Evolutionary conservation across 1,284 basidiomycete genomes (phyloP).

Genomic region (Abortiporus biennis): DNA sequence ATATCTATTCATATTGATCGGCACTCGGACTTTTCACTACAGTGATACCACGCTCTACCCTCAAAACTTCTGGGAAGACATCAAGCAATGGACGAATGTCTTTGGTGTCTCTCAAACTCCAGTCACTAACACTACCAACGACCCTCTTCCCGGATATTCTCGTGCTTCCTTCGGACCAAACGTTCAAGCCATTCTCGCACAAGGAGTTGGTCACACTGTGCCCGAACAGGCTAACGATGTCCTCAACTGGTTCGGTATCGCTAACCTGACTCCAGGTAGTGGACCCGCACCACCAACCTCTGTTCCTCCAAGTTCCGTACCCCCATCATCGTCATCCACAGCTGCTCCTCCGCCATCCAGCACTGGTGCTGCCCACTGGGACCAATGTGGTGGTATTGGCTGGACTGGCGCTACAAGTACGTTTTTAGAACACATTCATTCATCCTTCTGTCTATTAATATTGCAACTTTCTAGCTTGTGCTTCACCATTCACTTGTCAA

Average conservation of each 20-base stretch:
- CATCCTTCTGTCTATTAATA: background rate
- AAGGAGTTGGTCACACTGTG: constrained; percentile 37
- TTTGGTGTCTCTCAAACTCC: constrained; percentile 37
- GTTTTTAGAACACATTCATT: background rate
- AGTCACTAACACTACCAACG: constrained; percentile 29
- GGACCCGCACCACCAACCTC: background rate
- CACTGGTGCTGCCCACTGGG: constrained; percentile 7
- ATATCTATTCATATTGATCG: no score
- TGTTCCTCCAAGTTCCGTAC: background rate
- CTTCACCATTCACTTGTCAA: constrained; percentile 5
- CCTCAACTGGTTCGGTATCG: constrained; percentile 8
- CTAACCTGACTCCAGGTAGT: constrained; percentile 5
- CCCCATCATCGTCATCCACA: constrained; percentile 1
- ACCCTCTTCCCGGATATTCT: constrained; percentile 35
- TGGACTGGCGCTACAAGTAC: constrained; percentile 9
- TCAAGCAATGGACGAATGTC: constrained; percentile 42
- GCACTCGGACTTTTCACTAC: no score
- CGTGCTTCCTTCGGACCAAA: constrained; percentile 38
- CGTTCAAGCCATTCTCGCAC: constrained; percentile 37
- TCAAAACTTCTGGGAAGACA: constrained; percentile 43
- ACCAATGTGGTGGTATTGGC: constrained; percentile 9
- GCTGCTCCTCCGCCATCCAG: background rate
- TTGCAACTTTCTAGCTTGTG: constrained; percentile 3
- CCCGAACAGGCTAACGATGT: constrained; percentile 8
- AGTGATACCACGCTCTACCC: constrained; percentile 45